phyloP scores from a whole-genome alignment of 176 grass and related monocot species.

The Neostapfia colusana region DNA sequence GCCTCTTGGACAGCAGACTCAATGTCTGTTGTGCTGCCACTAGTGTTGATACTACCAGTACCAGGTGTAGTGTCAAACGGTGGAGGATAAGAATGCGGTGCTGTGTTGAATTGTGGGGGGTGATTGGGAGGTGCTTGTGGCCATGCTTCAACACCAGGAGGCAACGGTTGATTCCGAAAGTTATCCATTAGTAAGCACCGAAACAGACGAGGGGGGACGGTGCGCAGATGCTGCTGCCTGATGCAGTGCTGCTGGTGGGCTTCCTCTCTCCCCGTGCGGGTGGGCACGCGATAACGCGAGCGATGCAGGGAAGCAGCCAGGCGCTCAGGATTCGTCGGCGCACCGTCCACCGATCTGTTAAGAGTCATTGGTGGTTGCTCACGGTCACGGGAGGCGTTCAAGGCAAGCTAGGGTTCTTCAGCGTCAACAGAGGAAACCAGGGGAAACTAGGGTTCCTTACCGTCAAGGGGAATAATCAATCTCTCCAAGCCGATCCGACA shows the following conservation, averaged over 20 bases:
- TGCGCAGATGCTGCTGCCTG: neutral
- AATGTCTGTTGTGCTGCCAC: conserved; percentile 39
- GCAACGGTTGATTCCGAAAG: conserved; percentile 56
- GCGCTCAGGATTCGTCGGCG: neutral
- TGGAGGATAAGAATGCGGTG: conserved; percentile 28
- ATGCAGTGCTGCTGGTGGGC: neutral
- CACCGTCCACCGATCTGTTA: neutral
- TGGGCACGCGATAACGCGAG: neutral
- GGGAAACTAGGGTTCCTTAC: conserved; percentile 3
- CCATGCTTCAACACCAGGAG: conserved; percentile 54
- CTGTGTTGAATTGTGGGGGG: conserved; percentile 28
- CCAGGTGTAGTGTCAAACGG: conserved; percentile 13
- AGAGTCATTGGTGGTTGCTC: neutral
- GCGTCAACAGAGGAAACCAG: neutral
- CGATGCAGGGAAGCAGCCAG: neutral
- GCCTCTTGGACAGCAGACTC: conserved; percentile 76
- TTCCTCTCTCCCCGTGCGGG: neutral
- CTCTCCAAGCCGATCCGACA: neutral
- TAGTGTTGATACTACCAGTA: conserved; percentile 2
- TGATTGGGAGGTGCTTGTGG: conserved; percentile 27
- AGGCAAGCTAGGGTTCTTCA: neutral
- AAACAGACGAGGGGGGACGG: no score
- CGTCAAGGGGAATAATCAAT: neutral
- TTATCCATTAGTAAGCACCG: conserved; percentile 45
- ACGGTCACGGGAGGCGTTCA: neutral